Evolutionary conservation across 228 moss, liverwort and hornwort species (phyloP).

Genomic region (Sphagnum magellanicum): DNA sequence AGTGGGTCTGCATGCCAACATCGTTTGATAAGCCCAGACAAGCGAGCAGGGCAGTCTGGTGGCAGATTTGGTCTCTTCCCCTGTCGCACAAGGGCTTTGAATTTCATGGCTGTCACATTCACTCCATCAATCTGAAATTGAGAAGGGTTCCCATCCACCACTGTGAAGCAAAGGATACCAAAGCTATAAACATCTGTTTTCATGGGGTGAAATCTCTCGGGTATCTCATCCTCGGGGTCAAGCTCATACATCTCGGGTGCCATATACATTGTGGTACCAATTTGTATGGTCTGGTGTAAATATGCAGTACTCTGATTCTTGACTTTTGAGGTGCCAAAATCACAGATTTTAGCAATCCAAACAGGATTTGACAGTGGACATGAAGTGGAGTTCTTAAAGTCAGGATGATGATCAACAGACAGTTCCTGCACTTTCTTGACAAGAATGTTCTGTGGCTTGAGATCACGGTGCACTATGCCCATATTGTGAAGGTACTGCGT

Average conservation of each 20-base stretch:
- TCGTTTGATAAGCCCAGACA: constrained; percentile 8
- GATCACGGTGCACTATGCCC: constrained; percentile 14
- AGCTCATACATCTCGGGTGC: constrained; percentile 11
- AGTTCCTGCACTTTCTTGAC: neutral
- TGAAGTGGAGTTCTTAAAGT: too few species aligned
- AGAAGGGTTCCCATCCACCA: neutral
- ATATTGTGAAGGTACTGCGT: constrained; percentile 15
- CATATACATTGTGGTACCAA: constrained; percentile 6
- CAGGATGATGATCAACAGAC: too few species aligned
- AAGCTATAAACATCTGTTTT: constrained; percentile 1
- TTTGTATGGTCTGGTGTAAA: neutral
- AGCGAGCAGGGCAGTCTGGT: neutral
- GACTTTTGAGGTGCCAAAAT: constrained; percentile 13
- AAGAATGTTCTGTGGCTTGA: constrained; percentile 14
- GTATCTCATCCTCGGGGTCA: neutral
- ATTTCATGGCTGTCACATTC: neutral
- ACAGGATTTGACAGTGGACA: neutral
- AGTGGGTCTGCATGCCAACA: constrained; percentile 14
- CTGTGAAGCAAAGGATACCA: constrained; percentile 2
- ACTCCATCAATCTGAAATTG: neutral
- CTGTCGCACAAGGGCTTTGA: neutral
- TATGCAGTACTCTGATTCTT: constrained; percentile 6
- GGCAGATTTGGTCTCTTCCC: constrained; percentile 4
- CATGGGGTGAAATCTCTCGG: constrained; percentile 10
- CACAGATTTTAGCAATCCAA: constrained; percentile 11